phyloP scores from a whole-genome alignment of 805 yeast genomes.

The Debaryomyces hansenii region DNA sequence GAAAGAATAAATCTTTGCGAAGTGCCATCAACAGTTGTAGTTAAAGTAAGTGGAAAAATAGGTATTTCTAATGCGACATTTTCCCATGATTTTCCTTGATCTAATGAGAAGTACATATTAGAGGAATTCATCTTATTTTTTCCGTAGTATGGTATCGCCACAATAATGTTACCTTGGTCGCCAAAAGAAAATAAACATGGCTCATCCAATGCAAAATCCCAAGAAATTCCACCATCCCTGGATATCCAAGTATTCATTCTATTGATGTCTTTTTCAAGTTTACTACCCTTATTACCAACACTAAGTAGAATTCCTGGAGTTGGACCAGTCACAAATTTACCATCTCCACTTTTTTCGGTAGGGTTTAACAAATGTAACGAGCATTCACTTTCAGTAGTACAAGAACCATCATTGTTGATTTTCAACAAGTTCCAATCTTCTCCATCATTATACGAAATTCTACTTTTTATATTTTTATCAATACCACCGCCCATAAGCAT shows the following conservation, averaged over 20 bases:
- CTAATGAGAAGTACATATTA: conserved; percentile 54
- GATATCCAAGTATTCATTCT: conserved; percentile 56
- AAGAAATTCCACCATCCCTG: conserved; percentile 73
- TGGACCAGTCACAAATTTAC: conserved; percentile 47
- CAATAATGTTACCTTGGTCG: conserved; percentile 72
- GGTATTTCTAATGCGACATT: conserved; percentile 46
- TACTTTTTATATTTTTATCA: conserved; percentile 23
- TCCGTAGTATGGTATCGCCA: conserved; percentile 50
- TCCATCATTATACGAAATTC: conserved; percentile 55
- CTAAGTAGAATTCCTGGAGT: conserved; percentile 50
- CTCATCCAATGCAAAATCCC: conserved; percentile 57
- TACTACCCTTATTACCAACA: conserved; percentile 33
- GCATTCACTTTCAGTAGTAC: conserved; percentile 48
- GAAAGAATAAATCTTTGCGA: conserved; percentile 55
- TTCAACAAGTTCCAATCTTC: conserved; percentile 50
- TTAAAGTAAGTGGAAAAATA: conserved; percentile 41
- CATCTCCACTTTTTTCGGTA: conserved; percentile 39
- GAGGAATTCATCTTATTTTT: conserved; percentile 30
- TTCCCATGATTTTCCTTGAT: conserved; percentile 72
- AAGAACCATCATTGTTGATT: conserved; percentile 41
- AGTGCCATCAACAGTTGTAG: conserved; percentile 71
- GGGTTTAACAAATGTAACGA: conserved; percentile 43
- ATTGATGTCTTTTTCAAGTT: conserved; percentile 10
- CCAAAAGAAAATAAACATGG: conserved; percentile 63
- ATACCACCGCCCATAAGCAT: conserved; percentile 20